phyloP scores from a whole-genome alignment of 2,329 filamentous ascomycete species.

The Calonectria multiphialidica region DNA sequence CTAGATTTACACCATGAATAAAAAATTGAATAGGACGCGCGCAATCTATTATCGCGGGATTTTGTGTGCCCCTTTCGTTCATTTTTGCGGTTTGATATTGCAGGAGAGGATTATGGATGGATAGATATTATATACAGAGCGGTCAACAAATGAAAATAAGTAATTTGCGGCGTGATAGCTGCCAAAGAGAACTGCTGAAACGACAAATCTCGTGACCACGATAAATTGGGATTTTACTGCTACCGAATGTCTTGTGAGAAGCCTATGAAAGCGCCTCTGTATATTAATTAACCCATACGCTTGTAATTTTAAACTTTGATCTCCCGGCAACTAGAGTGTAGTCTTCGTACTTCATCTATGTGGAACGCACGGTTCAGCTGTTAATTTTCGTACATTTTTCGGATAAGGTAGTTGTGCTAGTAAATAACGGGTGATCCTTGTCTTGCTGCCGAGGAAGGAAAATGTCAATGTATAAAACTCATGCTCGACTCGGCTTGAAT shows the following conservation, averaged over 20 bases:
- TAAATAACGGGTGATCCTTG: too few relatives aligned
- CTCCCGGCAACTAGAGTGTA: too few relatives aligned
- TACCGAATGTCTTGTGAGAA: background rate
- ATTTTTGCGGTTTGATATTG: background rate
- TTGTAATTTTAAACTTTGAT: too few relatives aligned
- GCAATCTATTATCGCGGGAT: background rate
- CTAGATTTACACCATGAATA: background rate
- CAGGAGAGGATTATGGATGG: background rate
- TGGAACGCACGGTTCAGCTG: background rate
- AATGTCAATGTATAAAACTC: too few relatives aligned
- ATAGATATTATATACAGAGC: background rate
- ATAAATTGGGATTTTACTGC: too few relatives aligned
- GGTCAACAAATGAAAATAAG: background rate
- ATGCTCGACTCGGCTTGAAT: too few relatives aligned
- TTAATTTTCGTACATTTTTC: too few relatives aligned
- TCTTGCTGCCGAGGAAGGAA: too few relatives aligned
- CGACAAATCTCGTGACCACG: too few relatives aligned
- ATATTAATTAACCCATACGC: background rate
- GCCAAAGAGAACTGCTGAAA: background rate
- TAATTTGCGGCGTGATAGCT: background rate
- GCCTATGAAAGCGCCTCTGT: background rate
- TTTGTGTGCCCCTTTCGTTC: background rate
- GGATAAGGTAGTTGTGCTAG: too few relatives aligned
- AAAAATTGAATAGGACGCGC: background rate
- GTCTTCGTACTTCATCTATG: background rate